These are phyloP conservation scores for Aspergillus sp. DNA, from an alignment of 2,329 filamentous ascomycete genomes.

Conservation along the genomic window DNA sequence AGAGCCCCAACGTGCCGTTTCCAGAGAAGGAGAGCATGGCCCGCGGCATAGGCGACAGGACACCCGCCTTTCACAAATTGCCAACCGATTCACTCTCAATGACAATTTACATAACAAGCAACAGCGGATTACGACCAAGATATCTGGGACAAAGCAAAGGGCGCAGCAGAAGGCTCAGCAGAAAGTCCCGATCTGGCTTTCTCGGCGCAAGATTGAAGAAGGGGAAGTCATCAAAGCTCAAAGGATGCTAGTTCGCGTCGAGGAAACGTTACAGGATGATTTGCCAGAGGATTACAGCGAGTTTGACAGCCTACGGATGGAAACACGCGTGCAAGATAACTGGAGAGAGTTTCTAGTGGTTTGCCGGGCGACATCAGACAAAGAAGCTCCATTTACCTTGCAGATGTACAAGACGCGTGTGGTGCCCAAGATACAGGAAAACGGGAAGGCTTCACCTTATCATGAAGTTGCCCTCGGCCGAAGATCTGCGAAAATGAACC, in stretches of 20 bases:
- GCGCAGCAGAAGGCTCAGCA: conserved; percentile 17
- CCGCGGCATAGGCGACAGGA: conserved; percentile 16
- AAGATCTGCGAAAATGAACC: conserved; percentile 57
- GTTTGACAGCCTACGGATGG: conserved; percentile 60
- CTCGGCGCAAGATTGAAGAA: conserved; percentile 46
- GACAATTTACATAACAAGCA: conserved; percentile 44
- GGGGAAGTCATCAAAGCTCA: conserved; percentile 68
- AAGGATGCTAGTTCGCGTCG: conserved; percentile 66
- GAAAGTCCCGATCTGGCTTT: conserved; percentile 35
- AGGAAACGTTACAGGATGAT: conserved; percentile 51
- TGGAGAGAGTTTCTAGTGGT: conserved; percentile 66
- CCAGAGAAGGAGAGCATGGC: conserved; percentile 21
- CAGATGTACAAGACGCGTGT: conserved; percentile 64
- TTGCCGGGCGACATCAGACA: conserved; percentile 57
- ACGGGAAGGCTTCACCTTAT: conserved; percentile 55
- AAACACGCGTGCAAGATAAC: conserved; percentile 60
- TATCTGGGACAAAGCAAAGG: conserved; percentile 28
- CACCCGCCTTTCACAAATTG: conserved; percentile 28
- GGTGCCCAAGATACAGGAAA: conserved; percentile 60
- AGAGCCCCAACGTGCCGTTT: conserved; percentile 31
- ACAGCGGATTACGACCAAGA: conserved; percentile 39
- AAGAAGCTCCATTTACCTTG: conserved; percentile 56
- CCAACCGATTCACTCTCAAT: conserved; percentile 46
- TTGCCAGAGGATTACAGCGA: conserved; percentile 63
- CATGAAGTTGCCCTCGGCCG: conserved; percentile 58